Evolutionary conservation across 768 basidiomycete species (phyloP).

Genomic region (Suillus hirtellus): DNA sequence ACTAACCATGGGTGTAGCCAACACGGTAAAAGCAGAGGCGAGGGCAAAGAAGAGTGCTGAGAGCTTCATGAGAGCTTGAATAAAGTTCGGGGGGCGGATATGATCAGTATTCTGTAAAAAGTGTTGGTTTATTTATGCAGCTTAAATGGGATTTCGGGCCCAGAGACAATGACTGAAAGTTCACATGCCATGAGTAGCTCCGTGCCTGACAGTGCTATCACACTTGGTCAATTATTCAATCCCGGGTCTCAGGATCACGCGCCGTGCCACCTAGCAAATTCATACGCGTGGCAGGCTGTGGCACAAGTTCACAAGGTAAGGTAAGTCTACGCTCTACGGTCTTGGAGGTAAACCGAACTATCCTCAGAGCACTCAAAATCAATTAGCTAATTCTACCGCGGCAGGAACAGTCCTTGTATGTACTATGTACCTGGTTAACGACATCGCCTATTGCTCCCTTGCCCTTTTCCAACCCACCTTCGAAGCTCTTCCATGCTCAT

Average conservation of each 20-base stretch:
- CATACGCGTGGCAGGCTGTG: background rate
- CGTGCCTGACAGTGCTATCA: conserved; percentile 12
- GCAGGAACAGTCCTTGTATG: background rate
- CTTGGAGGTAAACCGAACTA: background rate
- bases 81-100: background rate
- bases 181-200: conserved; percentile 11
- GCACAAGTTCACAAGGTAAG: background rate
- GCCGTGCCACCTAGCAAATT: background rate
- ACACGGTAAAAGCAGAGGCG: conserved; percentile 4
- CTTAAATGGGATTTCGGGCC: conserved; percentile 6
- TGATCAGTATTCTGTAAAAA: background rate
- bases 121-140: background rate
- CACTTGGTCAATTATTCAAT: background rate
- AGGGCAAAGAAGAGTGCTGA: conserved; percentile 5
- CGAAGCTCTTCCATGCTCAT: background rate
- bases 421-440: background rate
- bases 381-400: background rate
- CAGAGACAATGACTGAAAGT: conserved; percentile 4
- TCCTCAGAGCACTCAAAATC: too few species aligned
- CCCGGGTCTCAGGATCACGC: background rate
- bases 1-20: conserved; percentile 10
- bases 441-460: background rate
- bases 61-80: conserved; percentile 8
- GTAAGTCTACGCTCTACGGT: background rate
- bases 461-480: background rate